A percentile compares a stretch with the other conserved stretches of the same genome.
Conservation (phyloP, 2,329 filamentous ascomycete genomes). For the Ilyonectria sp. region DNA sequence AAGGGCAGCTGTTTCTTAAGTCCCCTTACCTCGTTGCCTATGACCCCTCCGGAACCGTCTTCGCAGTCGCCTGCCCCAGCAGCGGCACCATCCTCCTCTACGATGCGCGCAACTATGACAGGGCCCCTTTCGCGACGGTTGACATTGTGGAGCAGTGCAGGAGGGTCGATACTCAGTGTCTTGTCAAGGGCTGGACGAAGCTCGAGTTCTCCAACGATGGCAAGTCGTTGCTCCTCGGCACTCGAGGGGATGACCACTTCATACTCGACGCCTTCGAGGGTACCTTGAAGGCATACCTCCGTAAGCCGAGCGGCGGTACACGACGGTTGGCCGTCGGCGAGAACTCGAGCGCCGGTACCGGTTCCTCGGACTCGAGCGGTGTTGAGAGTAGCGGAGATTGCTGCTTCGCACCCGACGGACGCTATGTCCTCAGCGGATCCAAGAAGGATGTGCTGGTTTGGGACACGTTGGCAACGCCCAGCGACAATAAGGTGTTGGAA, state of each 20-base stretch:
- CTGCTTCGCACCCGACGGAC: conserved; percentile 90
- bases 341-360: conserved; percentile 53
- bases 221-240: conserved; percentile 87
- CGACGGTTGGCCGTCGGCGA: conserved; percentile 70
- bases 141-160: conserved; percentile 77
- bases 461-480: conserved; percentile 78
- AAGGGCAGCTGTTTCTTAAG: conserved; percentile 85
- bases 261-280: conserved; percentile 95
- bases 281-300: conserved; percentile 81
- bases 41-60: conserved; percentile 92
- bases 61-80: conserved; percentile 88
- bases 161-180: conserved; percentile 68
- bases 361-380: conserved; percentile 54
- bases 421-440: conserved; percentile 88
- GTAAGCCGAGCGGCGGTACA: conserved; percentile 68
- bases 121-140: conserved; percentile 88
- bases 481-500: conserved; percentile 71
- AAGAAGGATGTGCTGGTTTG: conserved; percentile 85
- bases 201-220: conserved; percentile 98
- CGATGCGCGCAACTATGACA: conserved; percentile 94
- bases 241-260: conserved; percentile 88
- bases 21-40: conserved; percentile 88
- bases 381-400: conserved; percentile 81
- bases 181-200: conserved; percentile 84
- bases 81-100: conserved; percentile 89